These are phyloP conservation scores for Aspergillus pseudotamarii DNA, from an alignment of 2,329 filamentous ascomycete species.

Conservation along the genomic window DNA sequence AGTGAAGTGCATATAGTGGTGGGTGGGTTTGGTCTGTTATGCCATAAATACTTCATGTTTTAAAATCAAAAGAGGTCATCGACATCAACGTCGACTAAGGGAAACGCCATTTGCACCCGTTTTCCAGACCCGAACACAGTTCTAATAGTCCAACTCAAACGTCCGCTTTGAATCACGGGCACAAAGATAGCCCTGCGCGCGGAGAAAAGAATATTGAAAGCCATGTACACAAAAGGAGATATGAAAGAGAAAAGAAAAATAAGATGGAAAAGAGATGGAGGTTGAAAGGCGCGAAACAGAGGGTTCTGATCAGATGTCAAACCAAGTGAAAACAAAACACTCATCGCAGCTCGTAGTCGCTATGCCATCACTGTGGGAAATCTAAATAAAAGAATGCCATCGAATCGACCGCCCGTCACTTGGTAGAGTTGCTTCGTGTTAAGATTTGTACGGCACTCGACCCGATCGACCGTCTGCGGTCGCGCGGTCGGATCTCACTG, in stretches of 20 bases:
- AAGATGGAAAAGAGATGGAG: constrained; percentile 26
- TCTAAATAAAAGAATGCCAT: constrained; percentile 24
- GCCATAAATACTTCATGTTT: constrained; percentile 35
- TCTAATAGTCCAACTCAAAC: constrained; percentile 45
- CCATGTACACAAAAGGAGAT: constrained; percentile 45
- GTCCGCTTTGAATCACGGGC: constrained; percentile 32
- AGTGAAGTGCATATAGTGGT: background rate
- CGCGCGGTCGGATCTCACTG: constrained; percentile 44
- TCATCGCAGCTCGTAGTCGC: constrained; percentile 41
- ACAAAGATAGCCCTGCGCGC: constrained; percentile 27
- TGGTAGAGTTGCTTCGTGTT: constrained; percentile 47
- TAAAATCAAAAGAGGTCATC: constrained; percentile 33
- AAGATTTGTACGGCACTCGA: constrained; percentile 39
- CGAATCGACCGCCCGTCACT: constrained; percentile 34
- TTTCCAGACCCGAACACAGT: constrained; percentile 48
- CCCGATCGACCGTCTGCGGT: constrained; percentile 43
- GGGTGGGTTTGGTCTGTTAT: constrained; percentile 26
- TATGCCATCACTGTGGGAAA: constrained; percentile 37
- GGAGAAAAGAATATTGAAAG: constrained; percentile 41
- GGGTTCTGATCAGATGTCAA: constrained; percentile 27
- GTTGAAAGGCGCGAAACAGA: constrained; percentile 19
- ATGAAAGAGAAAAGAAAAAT: constrained; percentile 28
- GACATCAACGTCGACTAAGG: constrained; percentile 34
- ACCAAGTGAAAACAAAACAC: constrained; percentile 32
- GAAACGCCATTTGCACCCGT: constrained; percentile 47